Conservation (phyloP, 2,329 filamentous ascomycete species). For the Dissoconium aciculare region DNA sequence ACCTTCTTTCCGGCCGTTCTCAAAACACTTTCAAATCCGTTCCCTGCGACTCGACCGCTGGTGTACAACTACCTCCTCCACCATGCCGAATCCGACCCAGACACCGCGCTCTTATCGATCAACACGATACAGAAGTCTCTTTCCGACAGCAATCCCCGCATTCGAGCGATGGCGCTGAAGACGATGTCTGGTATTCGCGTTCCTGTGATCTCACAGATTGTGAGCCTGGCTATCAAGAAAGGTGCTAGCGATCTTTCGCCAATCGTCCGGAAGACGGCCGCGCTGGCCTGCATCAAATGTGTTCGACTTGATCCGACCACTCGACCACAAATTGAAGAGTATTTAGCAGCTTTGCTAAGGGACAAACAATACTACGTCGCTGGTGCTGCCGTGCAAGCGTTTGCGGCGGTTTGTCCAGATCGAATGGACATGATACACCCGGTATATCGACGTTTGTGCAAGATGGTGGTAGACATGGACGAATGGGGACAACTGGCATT, state of each 20-base stretch:
- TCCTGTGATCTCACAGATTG: constrained; percentile 93
- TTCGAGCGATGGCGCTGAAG: constrained; percentile 78
- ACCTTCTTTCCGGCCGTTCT: constrained; percentile 95
- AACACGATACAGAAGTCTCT: constrained; percentile 98
- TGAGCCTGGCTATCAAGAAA: constrained; percentile 88
- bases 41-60: constrained; percentile 89
- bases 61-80: constrained; percentile 97
- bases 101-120: constrained; percentile 88
- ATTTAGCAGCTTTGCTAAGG: constrained; percentile 60
- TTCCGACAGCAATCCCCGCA: constrained; percentile 78
- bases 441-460: constrained; percentile 71
- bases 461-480: constrained; percentile 95
- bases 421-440: constrained; percentile 78
- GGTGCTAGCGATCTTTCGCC: constrained; percentile 89
- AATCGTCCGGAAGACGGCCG: constrained; percentile 80
- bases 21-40: constrained; percentile 91
- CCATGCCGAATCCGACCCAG: constrained; percentile 90
- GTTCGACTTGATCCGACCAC: constrained; percentile 79
- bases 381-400: constrained; percentile 78
- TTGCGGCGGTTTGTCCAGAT: constrained; percentile 77
- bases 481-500: constrained; percentile 91
- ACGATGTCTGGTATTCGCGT: constrained; percentile 98
- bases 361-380: constrained; percentile 97
- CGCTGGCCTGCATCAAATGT: constrained; percentile 89
- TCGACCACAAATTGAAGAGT: constrained; percentile 69